Base-by-base conservation (phyloP, 352 stramenopile genomes). In the Pythium apleroticum region DNA sequence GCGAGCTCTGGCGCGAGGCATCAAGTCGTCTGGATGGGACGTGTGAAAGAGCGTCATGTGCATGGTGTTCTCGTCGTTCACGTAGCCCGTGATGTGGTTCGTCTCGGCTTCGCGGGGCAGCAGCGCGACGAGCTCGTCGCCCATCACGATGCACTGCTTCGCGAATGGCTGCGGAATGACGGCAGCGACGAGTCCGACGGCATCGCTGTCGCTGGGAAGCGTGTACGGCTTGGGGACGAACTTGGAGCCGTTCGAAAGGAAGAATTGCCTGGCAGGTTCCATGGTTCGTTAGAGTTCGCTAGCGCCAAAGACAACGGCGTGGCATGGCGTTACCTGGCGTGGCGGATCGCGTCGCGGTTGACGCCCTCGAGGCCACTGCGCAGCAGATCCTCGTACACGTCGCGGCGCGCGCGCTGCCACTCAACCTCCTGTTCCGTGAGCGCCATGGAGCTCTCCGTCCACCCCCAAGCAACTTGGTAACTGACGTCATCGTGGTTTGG, bases 31-130 rank as follows among this genome's bases (percentile, higher is more conserved):
- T 6, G 84, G 84, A 50, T 90, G 81, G 14, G 84, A 93, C 49
- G 84, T 90, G 71, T 93, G 84, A 65, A 90, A 91, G 10, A 93
- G 67, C 58, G 84, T 93, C 63, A 93, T 67, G 68, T 93, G 84
- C 84, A 93, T 90, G 30, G 86, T 76, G 5, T 86, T 79, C 15
- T 74, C 69, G 11, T 74, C 76, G 59, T 88, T 91, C 35, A 90
- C 76, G 61, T 85, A 89, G n/a, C 63, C 71, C 22, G 75, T 73
- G 19, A 76, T 68, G 52, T 84, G 63, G 22, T 64, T 54, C 3
- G 70, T 78, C 28, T 60, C 65, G 0, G 54, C n/a, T 22, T 74
- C 60, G 3, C 76, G 71, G 31, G 75, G 77, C 14, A 90, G 50
- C 57, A 87, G 46, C 19, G 68, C 66, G 11, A 81, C 74, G 27